Evolutionary conservation across 2,329 filamentous ascomycete genomes (phyloP).

Genomic region (Calonectria naviculata): DNA sequence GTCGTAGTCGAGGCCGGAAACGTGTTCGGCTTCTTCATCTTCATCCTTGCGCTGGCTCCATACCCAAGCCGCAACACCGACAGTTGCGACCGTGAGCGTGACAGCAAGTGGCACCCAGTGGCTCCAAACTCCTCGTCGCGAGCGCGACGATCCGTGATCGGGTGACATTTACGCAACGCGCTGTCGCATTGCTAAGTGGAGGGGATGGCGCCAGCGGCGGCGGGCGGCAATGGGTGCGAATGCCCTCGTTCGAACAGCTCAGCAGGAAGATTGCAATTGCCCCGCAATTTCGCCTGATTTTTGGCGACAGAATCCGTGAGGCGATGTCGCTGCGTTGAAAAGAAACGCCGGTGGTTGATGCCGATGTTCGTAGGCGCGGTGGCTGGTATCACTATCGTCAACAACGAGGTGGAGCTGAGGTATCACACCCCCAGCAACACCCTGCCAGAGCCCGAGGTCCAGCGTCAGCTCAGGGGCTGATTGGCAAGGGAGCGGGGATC

Average conservation of each 20-base stretch:
- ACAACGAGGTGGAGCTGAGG: constrained; percentile 44
- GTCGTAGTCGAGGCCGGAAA: constrained; percentile 60
- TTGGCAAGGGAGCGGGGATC: constrained; percentile 23
- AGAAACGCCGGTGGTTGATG: constrained; percentile 32
- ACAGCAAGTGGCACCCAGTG: constrained; percentile 92
- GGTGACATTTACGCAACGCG: constrained; percentile 63
- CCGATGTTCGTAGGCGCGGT: constrained; percentile 39
- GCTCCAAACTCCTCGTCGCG: constrained; percentile 73
- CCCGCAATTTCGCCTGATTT: constrained; percentile 21
- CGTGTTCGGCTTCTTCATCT: constrained; percentile 70
- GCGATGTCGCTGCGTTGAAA: constrained; percentile 24
- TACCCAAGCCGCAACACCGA: constrained; percentile 89
- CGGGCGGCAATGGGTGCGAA: constrained; percentile 22
- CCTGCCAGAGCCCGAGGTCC: constrained; percentile 40
- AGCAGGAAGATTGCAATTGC: neutral
- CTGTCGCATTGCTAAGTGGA: constrained; percentile 48
- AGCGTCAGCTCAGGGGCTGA: constrained; percentile 39
- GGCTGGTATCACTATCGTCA: constrained; percentile 44
- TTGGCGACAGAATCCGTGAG: neutral
- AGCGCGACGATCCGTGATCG: constrained; percentile 69
- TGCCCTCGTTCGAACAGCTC: constrained; percentile 25
- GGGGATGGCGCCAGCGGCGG: constrained; percentile 33
- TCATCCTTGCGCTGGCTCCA: constrained; percentile 89
- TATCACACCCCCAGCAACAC: constrained; percentile 43
- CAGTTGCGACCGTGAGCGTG: constrained; percentile 88